phyloP scores from a whole-genome alignment of 176 grass and related monocot genomes.

The Oryza longistaminata region DNA sequence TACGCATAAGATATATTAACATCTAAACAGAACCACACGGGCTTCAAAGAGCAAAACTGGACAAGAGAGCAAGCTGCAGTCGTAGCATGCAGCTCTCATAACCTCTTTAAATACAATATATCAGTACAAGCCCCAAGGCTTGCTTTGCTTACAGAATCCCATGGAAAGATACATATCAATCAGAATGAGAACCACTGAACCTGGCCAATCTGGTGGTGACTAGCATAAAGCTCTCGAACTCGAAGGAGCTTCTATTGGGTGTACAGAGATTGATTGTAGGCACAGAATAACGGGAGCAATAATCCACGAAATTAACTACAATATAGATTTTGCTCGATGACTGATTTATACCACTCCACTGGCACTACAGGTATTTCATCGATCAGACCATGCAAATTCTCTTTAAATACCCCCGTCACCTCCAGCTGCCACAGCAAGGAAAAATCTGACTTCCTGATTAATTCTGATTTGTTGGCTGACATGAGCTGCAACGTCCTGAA shows the following conservation, averaged over 20 bases:
- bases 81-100: not conserved
- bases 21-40: not conserved
- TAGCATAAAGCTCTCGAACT: constrained; percentile 37
- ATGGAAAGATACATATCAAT: constrained; percentile 19
- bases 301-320: constrained; percentile 5
- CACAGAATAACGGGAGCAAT: not conserved
- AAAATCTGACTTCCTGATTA: not conserved
- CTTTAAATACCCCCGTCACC: not conserved
- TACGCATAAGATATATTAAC: too few species aligned
- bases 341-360: not conserved
- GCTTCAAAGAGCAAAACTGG: not conserved
- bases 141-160: constrained; percentile 34
- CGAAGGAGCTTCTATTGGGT: constrained; percentile 14
- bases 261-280: not conserved
- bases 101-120: not conserved
- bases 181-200: not conserved
- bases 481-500: constrained; percentile 14
- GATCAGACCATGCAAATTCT: not conserved
- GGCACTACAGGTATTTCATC: not conserved
- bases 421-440: not conserved
- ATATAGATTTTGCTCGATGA: not conserved
- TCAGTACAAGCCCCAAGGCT: constrained; percentile 4
- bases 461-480: not conserved
- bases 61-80: not conserved
- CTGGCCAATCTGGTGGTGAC: constrained; percentile 6